A percentile compares a stretch with the other conserved stretches of the same genome.
phyloP scores from a whole-genome alignment of 2,329 filamentous ascomycete species.

The Tolypocladium tundrense region DNA sequence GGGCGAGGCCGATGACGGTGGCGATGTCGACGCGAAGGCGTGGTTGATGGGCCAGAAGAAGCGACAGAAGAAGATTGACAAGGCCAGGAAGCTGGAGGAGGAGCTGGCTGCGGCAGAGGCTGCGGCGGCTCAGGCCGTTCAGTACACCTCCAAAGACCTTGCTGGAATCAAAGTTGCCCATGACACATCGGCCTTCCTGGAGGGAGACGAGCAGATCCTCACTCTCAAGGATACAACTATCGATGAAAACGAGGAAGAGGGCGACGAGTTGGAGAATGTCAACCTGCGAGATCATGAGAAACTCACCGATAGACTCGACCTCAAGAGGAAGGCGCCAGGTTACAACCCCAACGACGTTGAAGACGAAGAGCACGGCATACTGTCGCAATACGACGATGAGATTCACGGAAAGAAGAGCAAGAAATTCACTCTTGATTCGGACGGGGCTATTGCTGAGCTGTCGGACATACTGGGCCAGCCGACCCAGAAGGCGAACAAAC shows the following conservation, averaged over 20 bases:
- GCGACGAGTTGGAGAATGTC: slow-evolving; percentile 79
- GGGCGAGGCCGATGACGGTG: slow-evolving; percentile 60
- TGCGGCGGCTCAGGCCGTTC: slow-evolving; percentile 46
- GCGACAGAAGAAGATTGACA: slow-evolving; percentile 81
- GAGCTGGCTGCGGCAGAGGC: slow-evolving; percentile 71
- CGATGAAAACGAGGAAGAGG: slow-evolving; percentile 71
- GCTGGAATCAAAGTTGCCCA: slow-evolving; percentile 89
- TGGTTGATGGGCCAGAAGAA: slow-evolving; percentile 91
- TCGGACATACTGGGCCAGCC: slow-evolving; percentile 44
- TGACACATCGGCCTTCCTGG: slow-evolving; percentile 70
- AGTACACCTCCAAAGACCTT: slow-evolving; percentile 79
- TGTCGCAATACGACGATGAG: slow-evolving; percentile 93
- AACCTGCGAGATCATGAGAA: slow-evolving; percentile 62
- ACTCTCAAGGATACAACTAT: slow-evolving; percentile 92
- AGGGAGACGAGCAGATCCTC: slow-evolving; percentile 76
- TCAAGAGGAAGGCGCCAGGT: slow-evolving; percentile 81
- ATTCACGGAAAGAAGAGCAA: slow-evolving; percentile 85
- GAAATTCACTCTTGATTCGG: slow-evolving; percentile 74
- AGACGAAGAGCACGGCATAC: slow-evolving; percentile 53
- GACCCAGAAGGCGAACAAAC: slow-evolving; percentile 47
- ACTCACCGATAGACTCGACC: slow-evolving; percentile 63
- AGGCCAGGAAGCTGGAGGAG: slow-evolving; percentile 60
- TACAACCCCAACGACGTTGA: slow-evolving; percentile 77
- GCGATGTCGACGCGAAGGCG: slow-evolving; percentile 64
- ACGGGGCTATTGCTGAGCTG: slow-evolving; percentile 58